Base-by-base conservation (phyloP, 441 rosid genomes). In the Daphne laureola region DNA sequence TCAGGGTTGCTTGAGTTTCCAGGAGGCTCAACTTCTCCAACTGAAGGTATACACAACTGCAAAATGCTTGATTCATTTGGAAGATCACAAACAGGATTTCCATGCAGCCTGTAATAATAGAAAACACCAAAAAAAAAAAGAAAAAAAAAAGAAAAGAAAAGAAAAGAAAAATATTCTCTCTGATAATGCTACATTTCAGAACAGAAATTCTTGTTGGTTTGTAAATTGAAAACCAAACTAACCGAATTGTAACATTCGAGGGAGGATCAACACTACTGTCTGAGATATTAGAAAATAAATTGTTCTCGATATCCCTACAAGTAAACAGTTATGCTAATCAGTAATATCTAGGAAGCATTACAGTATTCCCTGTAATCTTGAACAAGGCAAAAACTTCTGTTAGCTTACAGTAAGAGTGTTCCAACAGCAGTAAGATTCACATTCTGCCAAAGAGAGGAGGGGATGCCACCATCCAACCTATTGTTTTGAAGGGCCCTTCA, bases 231-330 rank as follows among this genome's bases (percentile, higher is more conserved):
- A 48, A 48, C n/a, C 51, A 49, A 11, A 44, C 42, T 43, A 57
- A 92, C 96, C 96, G 76, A 53, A 92, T 61, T 66, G 87, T 81
- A 68, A 88, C 85, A 76, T 88, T 88, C 51, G 46, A 54, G 42
- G 94, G 91, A 51, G 71, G 93, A 66, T 68, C 58, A 60, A 79
- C 64, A 67, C 71, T 77, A 65, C 25, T 21, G 25, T 94, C 91
- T 23, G 49, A 56, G 69, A 86, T 56, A 57, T 55, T 67, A 36
- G 87, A 80, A 60, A 92, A 69, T 12, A 43, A 57, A 67, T 92
- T 88, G 73, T 86, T 76, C 74, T 84, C 76, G 48, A 88, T 75
- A 80, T 88, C 91, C 61, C 98, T 88, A 84, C 67, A 64, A 43
- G 17, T 52, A 23, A 14, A 18, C 57, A 31, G 38, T 14, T 25